Evolutionary conservation across 768 basidiomycete species (phyloP), one percentile per base, ranked within the genome.

Genomic region (Suillus decipiens): DNA sequence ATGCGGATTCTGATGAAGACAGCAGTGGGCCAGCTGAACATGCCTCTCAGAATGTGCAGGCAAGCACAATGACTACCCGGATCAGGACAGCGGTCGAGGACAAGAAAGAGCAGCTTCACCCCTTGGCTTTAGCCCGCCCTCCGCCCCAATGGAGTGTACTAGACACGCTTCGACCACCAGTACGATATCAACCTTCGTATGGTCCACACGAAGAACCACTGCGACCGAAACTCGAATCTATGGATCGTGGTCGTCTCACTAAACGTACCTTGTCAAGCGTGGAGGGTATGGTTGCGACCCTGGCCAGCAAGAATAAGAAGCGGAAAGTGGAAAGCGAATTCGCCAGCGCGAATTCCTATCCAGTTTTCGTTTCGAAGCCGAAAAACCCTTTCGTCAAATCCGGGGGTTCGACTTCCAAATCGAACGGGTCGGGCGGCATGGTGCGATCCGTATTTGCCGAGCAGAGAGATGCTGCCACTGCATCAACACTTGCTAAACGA

Each of bases 61-160:
- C 22, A 22, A 17, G 55, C 55, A 56, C 24, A 6, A 39, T 10
- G 5, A 39, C 37, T 6, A 39, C 9, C 37, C 37, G 5, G 8
- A 56, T 37, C 17, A 37, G 37, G 17, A 15, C 36, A 9, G 37
- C 55, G 10, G 37, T 37, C 36, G 54, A 22, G 14, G 22, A 14
- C 36, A 24, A 66, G 43, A 59, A 60, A 37, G 37, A 45, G 3
- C 61, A 58, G 55, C 37, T 59, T 53, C 70, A 76, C 51, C 66
- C 69, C 33, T 34, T 75, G 48, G 75, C 74, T 53, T 33, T 75
- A 45, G 66, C 68, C 58, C 70, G 74, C 50, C 39, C 59, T 5
- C 73, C 74, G 3, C 74, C 72, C 24, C 64, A 70, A 5, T 75
- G 75, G 75, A 68, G 60, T 8, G 36, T 28, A 19, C 45, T 67